Percentiles rank a stretch among this genome's conserved stretches.
Conservation (phyloP, 371 early-diverging fungal species). For the Dinochytrium kinnereticum region DNA sequence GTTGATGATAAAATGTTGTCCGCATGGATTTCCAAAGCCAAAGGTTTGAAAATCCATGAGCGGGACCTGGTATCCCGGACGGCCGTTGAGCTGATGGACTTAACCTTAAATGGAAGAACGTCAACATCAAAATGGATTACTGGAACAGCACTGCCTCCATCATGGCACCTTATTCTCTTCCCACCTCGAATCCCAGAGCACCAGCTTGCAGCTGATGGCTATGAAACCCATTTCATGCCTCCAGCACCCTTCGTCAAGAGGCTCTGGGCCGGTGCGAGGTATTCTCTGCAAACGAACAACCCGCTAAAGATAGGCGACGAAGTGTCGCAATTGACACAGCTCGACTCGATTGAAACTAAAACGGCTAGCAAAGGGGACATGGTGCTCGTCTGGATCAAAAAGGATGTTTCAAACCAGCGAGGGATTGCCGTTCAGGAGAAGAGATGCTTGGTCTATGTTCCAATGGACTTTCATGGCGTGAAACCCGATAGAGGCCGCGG, state of each 20-base stretch:
- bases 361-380: constrained; percentile 62
- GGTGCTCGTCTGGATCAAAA: constrained; percentile 73
- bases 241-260: constrained; percentile 77
- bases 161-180: constrained; percentile 79
- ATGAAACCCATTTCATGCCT: constrained; percentile 74
- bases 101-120: background rate
- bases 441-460: constrained; percentile 73
- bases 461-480: constrained; percentile 29
- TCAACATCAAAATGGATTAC: background rate
- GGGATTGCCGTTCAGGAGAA: constrained; percentile 74
- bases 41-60: background rate
- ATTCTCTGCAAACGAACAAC: constrained; percentile 64
- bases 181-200: constrained; percentile 70
- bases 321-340: constrained; percentile 59
- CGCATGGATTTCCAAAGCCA: background rate
- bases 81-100: background rate
- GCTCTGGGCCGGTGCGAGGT: constrained; percentile 85
- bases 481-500: background rate
- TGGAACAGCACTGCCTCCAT: constrained; percentile 61
- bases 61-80: background rate
- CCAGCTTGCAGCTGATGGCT: constrained; percentile 79
- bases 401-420: constrained; percentile 62
- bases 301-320: constrained; percentile 67
- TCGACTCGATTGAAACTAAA: constrained; percentile 61
- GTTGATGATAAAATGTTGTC: background rate